These are phyloP conservation scores for Sphagnum fallax DNA, from an alignment of 228 moss, liverwort and hornwort species.

Conservation along the genomic window DNA sequence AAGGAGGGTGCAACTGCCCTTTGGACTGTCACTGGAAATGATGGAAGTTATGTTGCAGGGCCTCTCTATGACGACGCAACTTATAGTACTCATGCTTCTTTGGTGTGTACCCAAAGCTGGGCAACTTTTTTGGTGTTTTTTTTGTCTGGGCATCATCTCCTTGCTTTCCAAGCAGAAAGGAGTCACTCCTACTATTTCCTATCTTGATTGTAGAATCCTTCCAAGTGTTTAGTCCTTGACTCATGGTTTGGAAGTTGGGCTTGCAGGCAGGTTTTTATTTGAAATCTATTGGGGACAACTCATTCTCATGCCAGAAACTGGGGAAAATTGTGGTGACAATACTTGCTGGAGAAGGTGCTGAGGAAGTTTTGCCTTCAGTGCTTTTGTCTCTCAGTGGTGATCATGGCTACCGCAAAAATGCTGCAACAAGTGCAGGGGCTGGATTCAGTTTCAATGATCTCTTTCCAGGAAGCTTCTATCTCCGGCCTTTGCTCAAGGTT, in stretches of 20 bases:
- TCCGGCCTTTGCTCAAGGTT: slow-evolving; percentile 79
- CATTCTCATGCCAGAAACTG: slow-evolving; percentile 71
- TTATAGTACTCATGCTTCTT: slow-evolving; percentile 42
- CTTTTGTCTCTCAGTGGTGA: slow-evolving; percentile 85
- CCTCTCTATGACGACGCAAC: slow-evolving; percentile 60
- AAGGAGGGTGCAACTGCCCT: slow-evolving; percentile 38
- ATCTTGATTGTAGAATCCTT: no score
- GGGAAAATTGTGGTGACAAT: slow-evolving; percentile 70
- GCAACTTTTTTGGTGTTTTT: no score
- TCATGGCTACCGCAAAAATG: slow-evolving; percentile 86
- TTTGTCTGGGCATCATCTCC: no score
- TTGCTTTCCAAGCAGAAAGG: no score
- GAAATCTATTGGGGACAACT: slow-evolving; percentile 48
- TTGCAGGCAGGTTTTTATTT: slow-evolving; percentile 57
- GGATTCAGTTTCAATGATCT: slow-evolving; percentile 58
- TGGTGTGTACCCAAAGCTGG: slow-evolving; percentile 27
- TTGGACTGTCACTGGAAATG: slow-evolving; percentile 44
- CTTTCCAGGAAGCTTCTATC: slow-evolving; percentile 87
- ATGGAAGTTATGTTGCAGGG: slow-evolving; percentile 47
- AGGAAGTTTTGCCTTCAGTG: slow-evolving; percentile 63
- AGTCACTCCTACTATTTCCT: no score
- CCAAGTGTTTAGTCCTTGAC: no score
- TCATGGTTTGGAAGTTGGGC: no score
- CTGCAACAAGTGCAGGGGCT: slow-evolving; percentile 51
- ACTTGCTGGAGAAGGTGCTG: slow-evolving; percentile 65